Percentiles rank a stretch among this genome's conserved stretches.
These are phyloP conservation scores for Pseudohyphozyma bogoriensis DNA, from an alignment of 768 basidiomycete species.

Conservation along the genomic window DNA sequence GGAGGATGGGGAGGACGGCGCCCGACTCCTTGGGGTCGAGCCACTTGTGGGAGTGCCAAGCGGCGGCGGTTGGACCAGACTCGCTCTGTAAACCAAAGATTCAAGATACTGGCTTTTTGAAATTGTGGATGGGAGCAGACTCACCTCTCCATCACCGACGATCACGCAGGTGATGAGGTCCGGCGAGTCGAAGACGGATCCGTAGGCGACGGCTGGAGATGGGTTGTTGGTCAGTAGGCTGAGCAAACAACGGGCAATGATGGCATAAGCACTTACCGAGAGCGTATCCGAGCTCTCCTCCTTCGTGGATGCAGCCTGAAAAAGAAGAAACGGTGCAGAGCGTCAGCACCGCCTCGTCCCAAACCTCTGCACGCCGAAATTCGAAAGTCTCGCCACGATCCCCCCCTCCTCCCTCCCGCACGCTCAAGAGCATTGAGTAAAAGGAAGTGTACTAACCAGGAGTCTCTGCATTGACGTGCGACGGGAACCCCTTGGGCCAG, in stretches of 20 bases:
- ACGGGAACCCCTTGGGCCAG: constrained; percentile 58
- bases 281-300: constrained; percentile 77
- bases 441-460: not conserved
- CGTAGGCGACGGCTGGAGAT: constrained; percentile 66
- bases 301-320: constrained; percentile 81
- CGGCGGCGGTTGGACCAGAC: constrained; percentile 39
- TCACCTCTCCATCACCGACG: constrained; percentile 72
- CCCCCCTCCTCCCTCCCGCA: no score
- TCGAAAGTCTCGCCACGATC: not conserved
- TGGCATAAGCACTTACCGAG: constrained; percentile 41
- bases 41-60: constrained; percentile 59
- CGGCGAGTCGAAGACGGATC: constrained; percentile 84
- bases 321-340: constrained; percentile 22
- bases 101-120: constrained; percentile 44
- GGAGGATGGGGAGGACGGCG: constrained; percentile 81
- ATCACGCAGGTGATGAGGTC: constrained; percentile 69
- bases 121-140: no score
- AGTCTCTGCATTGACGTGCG: constrained; percentile 1
- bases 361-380: not conserved
- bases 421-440: no score
- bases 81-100: constrained; percentile 25
- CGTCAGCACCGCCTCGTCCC: no score
- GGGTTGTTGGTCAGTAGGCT: no score
- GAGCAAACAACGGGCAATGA: no score
- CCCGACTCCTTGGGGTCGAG: constrained; percentile 82